These are phyloP conservation scores for Fusarium aywerte DNA, from an alignment of 2,329 filamentous ascomycete species.

Conservation along the genomic window DNA sequence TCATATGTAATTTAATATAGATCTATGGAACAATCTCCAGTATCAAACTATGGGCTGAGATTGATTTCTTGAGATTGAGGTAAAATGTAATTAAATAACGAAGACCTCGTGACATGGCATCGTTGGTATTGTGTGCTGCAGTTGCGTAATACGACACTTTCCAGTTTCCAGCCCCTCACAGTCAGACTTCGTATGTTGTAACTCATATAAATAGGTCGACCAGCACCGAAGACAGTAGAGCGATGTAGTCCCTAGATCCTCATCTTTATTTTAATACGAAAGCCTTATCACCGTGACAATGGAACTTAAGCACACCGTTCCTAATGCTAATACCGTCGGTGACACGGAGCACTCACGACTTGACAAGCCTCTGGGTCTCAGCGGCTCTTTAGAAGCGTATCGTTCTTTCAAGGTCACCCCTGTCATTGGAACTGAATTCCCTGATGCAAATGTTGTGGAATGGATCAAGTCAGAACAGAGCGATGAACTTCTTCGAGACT, in stretches of 20 bases:
- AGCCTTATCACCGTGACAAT: not conserved
- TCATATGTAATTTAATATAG: too few species aligned
- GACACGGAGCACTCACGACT: not conserved
- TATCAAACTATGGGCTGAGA: too few species aligned
- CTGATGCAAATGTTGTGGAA: not conserved
- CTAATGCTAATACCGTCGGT: not conserved
- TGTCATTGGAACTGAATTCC: conserved; percentile 2
- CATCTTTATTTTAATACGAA: too few species aligned
- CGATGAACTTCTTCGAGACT: not conserved
- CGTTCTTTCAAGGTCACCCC: not conserved
- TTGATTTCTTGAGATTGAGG: too few species aligned
- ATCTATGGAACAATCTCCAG: accelerated
- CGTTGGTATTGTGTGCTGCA: not conserved
- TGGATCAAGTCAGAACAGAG: not conserved
- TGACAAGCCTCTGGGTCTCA: not conserved
- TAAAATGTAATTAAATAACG: not conserved
- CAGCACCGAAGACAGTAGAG: not conserved
- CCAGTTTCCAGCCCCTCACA: not conserved
- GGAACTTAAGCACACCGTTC: not conserved
- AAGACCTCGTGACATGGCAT: too few species aligned
- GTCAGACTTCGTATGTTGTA: not conserved
- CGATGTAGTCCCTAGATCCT: not conserved
- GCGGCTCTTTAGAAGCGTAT: not conserved
- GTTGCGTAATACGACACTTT: too few species aligned
- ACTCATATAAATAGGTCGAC: not conserved